Conservation (phyloP, 2,329 filamentous ascomycete genomes). For the Microcyclosporella mali region DNA sequence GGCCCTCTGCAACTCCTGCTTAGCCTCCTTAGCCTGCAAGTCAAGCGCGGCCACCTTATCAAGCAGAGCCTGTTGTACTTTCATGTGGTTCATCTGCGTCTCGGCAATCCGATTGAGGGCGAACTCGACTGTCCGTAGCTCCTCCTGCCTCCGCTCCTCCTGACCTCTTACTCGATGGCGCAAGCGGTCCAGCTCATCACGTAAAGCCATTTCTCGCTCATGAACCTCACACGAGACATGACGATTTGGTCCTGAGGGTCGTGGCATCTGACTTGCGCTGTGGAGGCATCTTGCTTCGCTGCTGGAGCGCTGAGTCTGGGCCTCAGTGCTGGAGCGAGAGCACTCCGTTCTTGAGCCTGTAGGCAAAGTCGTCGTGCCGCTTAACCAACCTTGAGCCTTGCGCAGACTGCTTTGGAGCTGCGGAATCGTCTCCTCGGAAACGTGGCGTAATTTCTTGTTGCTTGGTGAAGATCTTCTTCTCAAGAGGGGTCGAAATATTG, state of each 20-base stretch:
- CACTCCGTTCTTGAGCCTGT: too few relatives aligned
- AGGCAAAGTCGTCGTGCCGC: too few relatives aligned
- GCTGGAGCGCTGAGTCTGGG: too few relatives aligned
- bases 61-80: constrained; percentile 7
- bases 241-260: neutral
- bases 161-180: constrained; percentile 1
- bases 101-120: constrained; percentile 7
- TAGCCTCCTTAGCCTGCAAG: neutral
- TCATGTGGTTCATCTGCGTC: constrained; percentile 10
- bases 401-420: too few relatives aligned
- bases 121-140: constrained; percentile 6
- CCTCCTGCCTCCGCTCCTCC: constrained; percentile 3
- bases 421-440: too few relatives aligned
- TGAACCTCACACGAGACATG: constrained; percentile 1
- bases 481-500: neutral
- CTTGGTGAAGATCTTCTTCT: too few relatives aligned
- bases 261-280: neutral
- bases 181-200: constrained; percentile 5
- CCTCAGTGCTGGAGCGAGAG: too few relatives aligned
- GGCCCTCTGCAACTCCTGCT: too few relatives aligned
- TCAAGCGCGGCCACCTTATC: constrained; percentile 7
- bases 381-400: too few relatives aligned
- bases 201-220: constrained; percentile 2
- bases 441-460: too few relatives aligned
- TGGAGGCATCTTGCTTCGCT: neutral